Percentiles rank a stretch among this genome's conserved stretches.
phyloP scores from a whole-genome alignment of 768 basidiomycete species.

The Hygrocybe punicea region DNA sequence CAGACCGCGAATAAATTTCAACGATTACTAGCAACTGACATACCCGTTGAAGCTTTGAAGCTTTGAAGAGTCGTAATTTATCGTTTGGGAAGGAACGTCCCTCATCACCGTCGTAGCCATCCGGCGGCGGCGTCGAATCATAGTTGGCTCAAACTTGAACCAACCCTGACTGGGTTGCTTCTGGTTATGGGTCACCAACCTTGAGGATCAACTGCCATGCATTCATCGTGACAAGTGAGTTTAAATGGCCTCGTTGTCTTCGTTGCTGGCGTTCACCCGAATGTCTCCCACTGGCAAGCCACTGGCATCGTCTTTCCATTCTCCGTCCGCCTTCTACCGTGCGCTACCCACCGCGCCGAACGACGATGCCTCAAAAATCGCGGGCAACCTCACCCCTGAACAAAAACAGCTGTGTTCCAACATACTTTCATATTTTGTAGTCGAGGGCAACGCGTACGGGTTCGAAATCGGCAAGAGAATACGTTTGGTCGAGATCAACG shows the following conservation, averaged over 20 bases:
- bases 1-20: too few relatives aligned
- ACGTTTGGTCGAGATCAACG: conserved; percentile 36
- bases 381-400: conserved; percentile 41
- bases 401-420: conserved; percentile 35
- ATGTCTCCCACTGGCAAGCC: background rate
- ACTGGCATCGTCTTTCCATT: background rate
- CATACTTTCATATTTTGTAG: conserved; percentile 39
- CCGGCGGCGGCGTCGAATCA: too few relatives aligned
- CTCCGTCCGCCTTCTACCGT: conserved; percentile 11
- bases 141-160: too few relatives aligned
- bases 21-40: too few relatives aligned
- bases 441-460: conserved; percentile 36
- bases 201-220: background rate
- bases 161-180: background rate
- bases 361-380: conserved; percentile 32
- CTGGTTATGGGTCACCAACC: background rate
- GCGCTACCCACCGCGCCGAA: conserved; percentile 15
- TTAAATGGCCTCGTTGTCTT: conserved; percentile 1
- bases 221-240: background rate
- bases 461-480: conserved; percentile 39
- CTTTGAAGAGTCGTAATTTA: too few relatives aligned
- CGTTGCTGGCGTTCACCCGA: background rate
- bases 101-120: too few relatives aligned
- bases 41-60: too few relatives aligned
- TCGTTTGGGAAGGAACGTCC: too few relatives aligned